Base-by-base conservation (phyloP, 257 asterid genomes). In the Oldenlandia corymbosa region DNA sequence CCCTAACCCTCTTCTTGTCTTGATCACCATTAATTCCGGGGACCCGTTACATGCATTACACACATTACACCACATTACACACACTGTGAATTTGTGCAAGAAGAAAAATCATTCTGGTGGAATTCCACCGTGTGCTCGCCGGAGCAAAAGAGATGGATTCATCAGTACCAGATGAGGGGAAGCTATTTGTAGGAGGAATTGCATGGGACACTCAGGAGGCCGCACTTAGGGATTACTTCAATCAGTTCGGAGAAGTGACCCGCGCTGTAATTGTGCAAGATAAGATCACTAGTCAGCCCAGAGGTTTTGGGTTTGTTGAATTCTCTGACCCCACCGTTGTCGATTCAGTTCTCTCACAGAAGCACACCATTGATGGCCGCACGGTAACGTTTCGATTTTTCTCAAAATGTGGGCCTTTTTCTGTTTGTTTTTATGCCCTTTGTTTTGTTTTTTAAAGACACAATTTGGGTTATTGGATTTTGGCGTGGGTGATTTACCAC, bases 291-390 rank as follows among this genome's bases (percentile, higher is more conserved):
- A 65, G 72, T 9, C 58, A 68, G 37, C 69, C 78, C 16, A 69
- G 74, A 21, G 84, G 84, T 23, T 79, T 79, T 63, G 81, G 76
- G 52, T 75, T 75, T 56, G 76, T 79, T 59, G 76, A 49, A 36
- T 75, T 73, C 68, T 51, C 78, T 49, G 77, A 79, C 68, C 81
- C 84, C 56, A 59, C 67, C 21, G 51, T 75, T n/a, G 61, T 70
- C 20, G 80, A 72, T 46, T 61, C 73, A n/a, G 65, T 75, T 32
- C 73, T 78, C 16, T 67, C 57, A 23, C 78, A 75, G 43, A 62
- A 68, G 34, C 83, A 75, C 62, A 31, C 20, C 72, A 75, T 75
- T 62, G 81, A 71, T 39, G 83, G 80, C 69, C 83, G 80, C 39
- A 58, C 64, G 48, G 84, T 79, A 66, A 34, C 4, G 75, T 49